A percentile compares a stretch with the other conserved stretches of the same genome.
These are phyloP conservation scores for Saccharum officinarum DNA, from an alignment of 176 grass and related monocot species.

Conservation along the genomic window DNA sequence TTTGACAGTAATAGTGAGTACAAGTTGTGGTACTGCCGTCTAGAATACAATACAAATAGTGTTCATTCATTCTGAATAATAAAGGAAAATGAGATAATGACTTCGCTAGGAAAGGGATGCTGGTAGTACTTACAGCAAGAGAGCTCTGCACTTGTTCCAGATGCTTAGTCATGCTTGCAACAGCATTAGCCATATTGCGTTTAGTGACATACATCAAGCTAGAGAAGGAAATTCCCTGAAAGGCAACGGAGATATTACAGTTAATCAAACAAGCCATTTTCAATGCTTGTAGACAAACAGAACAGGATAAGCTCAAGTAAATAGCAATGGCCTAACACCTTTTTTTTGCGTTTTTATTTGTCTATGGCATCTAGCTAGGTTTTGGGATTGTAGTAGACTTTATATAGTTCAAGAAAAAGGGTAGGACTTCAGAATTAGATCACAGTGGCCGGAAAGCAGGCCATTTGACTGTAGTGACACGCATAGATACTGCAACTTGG, in stretches of 20 bases:
- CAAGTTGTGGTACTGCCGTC: not conserved
- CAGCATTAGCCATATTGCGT: slow-evolving; percentile 72
- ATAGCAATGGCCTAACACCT: not conserved
- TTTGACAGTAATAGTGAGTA: not conserved
- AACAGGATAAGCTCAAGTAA: not conserved
- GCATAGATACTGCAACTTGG: not conserved
- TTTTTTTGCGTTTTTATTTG: not conserved
- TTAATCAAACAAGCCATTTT: slow-evolving; percentile 5
- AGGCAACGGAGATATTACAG: not conserved
- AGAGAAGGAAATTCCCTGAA: slow-evolving; percentile 73
- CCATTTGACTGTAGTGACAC: not conserved
- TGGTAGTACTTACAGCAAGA: slow-evolving; percentile 71
- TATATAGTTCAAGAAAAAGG: not conserved
- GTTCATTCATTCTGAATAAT: slow-evolving; percentile 1
- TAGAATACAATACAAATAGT: not conserved
- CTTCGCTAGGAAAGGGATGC: not conserved
- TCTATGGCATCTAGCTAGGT: not conserved
- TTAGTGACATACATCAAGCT: slow-evolving; percentile 92
- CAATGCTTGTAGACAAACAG: not conserved
- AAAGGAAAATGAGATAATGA: not conserved
- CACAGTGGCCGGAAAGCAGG: not conserved
- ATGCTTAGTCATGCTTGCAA: slow-evolving; percentile 81
- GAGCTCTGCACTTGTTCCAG: slow-evolving; percentile 71
- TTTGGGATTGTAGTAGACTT: not conserved
- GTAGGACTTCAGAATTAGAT: not conserved